Base-by-base conservation (phyloP, 345 rosid species). In the Populus tremula region DNA sequence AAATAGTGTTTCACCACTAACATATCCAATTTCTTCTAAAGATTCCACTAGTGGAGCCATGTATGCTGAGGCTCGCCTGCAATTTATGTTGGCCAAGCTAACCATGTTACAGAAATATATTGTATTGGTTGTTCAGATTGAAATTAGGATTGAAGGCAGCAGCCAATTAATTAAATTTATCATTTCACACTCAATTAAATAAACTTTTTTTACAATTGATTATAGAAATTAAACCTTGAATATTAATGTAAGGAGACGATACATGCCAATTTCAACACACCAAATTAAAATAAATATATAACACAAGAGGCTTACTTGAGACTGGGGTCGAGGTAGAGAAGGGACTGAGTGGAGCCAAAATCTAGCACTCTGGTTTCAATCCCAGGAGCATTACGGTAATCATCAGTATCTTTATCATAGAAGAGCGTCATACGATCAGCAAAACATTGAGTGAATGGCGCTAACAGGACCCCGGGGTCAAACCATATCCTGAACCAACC, bases 401-500 rank as follows among this genome's bases (percentile, higher is more conserved):
- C 99, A 84, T 95, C 97, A 77, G 78, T 68, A 74, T 78, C 82
- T 5, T 72, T 69, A 65, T 91, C 87, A 71, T 93, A 93, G 85
- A 81, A 73, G 75, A 93, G 88, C 89, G 70, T 87, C 96, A 95
- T 93, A 6, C 97, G 89, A 5, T 89, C 86, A 36, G 90, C 87
- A 77, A 91, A 93, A 81, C 99, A 95, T 74, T 73, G 79, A 10
- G 98, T 89, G 72, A 90, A 89, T 21, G 98, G 92, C 72, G 89
- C 80, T 23, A 95, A 27, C 5, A 95, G 14, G 33, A 95, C 98
- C 21, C 81, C 61, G 35, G 87, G 83, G 78, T 95, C 99, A 67
- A 93, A 90, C 97, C 99, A 95, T 18, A 91, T 72, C 83, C 96
- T 88, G 87, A 93, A 94, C 98, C 98, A 91, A 1, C 97, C 98